Percentiles rank a stretch among this genome's conserved stretches.
Conservation (phyloP, 1,284 basidiomycete species). For the Sphagnurus paluster region DNA sequence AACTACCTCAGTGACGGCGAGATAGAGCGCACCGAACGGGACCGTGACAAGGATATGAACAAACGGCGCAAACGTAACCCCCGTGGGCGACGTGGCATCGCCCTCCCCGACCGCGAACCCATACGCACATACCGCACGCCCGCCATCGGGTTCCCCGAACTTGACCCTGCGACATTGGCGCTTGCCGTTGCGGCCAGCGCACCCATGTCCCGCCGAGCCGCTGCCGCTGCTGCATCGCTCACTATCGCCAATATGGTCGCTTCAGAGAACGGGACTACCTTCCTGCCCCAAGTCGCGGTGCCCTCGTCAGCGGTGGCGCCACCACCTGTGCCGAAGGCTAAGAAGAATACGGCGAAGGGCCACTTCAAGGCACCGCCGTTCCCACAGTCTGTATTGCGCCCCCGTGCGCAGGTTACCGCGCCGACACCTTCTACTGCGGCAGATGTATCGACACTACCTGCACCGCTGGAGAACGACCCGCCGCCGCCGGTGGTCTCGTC, state of each 20-base stretch:
- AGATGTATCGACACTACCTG: conserved; percentile 56
- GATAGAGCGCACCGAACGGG: conserved; percentile 86
- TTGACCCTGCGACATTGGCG: conserved; percentile 68
- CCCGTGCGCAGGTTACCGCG: conserved; percentile 56
- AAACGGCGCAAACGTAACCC: conserved; percentile 87
- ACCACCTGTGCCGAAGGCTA: conserved; percentile 51
- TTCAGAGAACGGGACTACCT: conserved; percentile 70
- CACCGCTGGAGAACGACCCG: conserved; percentile 58
- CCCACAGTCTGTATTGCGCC: conserved; percentile 52
- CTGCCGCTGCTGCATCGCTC: conserved; percentile 79
- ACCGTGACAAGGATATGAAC: conserved; percentile 89
- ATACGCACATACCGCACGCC: conserved; percentile 90
- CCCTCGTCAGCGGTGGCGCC: conserved; percentile 41
- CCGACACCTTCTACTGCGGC: conserved; percentile 67
- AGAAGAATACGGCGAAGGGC: conserved; percentile 62
- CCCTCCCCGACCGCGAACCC: conserved; percentile 91
- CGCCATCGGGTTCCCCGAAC: conserved; percentile 80
- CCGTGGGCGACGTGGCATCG: conserved; percentile 86
- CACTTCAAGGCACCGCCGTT: conserved; percentile 71
- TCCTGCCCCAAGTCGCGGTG: conserved; percentile 50
- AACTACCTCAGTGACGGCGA: conserved; percentile 89
- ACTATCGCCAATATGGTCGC: conserved; percentile 85
- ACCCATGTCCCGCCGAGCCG: conserved; percentile 74
- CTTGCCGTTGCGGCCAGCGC: conserved; percentile 62
- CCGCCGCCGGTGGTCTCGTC: conserved; percentile 41